Percentiles rank a stretch among this genome's conserved stretches.
These are phyloP conservation scores for Podospora pseudocomata DNA, from an alignment of 495 filamentous ascomycete genomes.

Conservation along the genomic window DNA sequence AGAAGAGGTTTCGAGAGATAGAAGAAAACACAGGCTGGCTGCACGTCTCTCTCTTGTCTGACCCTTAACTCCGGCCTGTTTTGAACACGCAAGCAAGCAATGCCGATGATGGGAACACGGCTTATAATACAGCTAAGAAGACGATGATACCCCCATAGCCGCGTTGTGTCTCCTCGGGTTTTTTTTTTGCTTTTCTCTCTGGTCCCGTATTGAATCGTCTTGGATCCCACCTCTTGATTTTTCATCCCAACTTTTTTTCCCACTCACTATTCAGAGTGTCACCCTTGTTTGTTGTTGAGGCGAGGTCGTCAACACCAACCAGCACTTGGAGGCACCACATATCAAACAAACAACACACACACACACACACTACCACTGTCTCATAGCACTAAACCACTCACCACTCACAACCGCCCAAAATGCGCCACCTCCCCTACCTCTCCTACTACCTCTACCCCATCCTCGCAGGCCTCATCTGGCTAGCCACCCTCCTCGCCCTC, in stretches of 20 bases:
- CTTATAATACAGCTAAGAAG: background rate
- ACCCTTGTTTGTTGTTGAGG: background rate
- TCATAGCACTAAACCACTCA: background rate
- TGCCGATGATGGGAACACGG: background rate
- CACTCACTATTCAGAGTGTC: background rate
- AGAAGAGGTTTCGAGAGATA: background rate
- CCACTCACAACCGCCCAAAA: background rate
- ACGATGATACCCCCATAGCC: background rate
- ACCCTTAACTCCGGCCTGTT: background rate
- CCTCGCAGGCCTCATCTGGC: slow-evolving; percentile 75
- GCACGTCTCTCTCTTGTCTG: background rate
- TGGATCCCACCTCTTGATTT: background rate
- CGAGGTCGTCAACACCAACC: background rate
- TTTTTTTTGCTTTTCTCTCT: background rate
- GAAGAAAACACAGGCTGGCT: slow-evolving; percentile 4
- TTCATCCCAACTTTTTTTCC: background rate
- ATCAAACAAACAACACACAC: background rate
- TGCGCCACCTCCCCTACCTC: slow-evolving; percentile 5
- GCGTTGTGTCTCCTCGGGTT: background rate
- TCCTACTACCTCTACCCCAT: slow-evolving; percentile 75
- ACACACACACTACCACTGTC: background rate
- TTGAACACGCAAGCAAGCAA: background rate
- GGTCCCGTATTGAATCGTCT: background rate
- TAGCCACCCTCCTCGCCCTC: slow-evolving; percentile 56
- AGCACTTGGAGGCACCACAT: background rate